A percentile compares a stretch with the other conserved stretches of the same genome.
These are phyloP conservation scores for Apiotrichum akiyoshidainum DNA, from an alignment of 1,284 basidiomycete genomes.

Conservation along the genomic window DNA sequence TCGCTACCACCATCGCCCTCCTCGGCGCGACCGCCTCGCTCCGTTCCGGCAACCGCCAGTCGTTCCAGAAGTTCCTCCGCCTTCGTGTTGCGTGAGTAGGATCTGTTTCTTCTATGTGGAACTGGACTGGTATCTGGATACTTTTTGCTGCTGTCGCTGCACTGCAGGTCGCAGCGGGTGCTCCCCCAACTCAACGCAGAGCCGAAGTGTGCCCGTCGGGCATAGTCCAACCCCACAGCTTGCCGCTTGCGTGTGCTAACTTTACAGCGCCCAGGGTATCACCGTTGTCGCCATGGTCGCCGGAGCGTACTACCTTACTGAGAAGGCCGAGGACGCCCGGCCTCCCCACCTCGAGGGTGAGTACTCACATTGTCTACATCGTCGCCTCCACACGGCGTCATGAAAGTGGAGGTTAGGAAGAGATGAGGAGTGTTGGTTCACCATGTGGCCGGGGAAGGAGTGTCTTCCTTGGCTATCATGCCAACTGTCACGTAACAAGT, in stretches of 20 bases:
- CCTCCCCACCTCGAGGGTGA: constrained; percentile 12
- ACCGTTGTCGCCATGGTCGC: constrained; percentile 68
- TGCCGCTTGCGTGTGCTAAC: background rate
- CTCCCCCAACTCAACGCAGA: no score
- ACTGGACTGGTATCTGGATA: background rate
- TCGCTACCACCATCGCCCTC: constrained; percentile 66
- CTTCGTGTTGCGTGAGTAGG: constrained; percentile 61
- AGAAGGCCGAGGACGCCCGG: constrained; percentile 13
- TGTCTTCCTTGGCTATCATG: no score
- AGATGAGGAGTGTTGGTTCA: no score
- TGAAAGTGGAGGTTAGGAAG: no score
- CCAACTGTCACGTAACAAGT: no score
- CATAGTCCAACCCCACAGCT: no score
- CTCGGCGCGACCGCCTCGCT: constrained; percentile 64
- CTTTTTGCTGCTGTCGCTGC: background rate
- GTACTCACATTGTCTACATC: background rate
- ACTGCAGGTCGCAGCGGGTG: background rate
- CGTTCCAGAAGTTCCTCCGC: constrained; percentile 75
- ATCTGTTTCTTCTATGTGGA: no score
- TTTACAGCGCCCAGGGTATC: constrained; percentile 62
- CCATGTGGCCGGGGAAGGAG: no score
- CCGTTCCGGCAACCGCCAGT: constrained; percentile 61
- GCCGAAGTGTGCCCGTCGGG: no score
- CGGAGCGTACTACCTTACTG: constrained; percentile 17
- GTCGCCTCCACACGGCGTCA: no score